Evolutionary conservation across 2,329 filamentous ascomycete genomes (phyloP).

Genomic region (Ceratocystis ficicola): DNA sequence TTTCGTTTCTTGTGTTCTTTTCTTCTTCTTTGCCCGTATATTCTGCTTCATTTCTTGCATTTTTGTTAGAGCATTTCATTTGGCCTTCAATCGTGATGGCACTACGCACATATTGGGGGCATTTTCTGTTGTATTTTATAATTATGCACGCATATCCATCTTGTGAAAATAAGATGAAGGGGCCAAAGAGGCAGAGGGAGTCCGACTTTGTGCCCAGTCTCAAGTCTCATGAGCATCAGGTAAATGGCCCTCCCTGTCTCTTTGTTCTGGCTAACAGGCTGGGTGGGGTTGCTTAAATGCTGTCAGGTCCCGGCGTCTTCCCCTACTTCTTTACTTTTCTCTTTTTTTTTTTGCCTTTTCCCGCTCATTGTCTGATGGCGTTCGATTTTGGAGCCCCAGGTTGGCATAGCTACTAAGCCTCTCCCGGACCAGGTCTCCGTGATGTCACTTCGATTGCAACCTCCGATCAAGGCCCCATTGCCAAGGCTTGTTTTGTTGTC

Average conservation of each 20-base stretch:
- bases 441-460: background rate
- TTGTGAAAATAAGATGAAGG: background rate
- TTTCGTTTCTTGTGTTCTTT: background rate
- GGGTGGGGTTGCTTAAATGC: too few relatives aligned
- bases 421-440: background rate
- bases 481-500: background rate
- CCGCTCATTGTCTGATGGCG: too few relatives aligned
- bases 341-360: too few relatives aligned
- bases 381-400: too few relatives aligned
- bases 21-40: background rate
- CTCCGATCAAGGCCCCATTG: background rate
- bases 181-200: too few relatives aligned
- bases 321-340: too few relatives aligned
- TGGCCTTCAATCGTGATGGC: background rate
- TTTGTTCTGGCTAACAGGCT: too few relatives aligned
- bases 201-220: too few relatives aligned
- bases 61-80: background rate
- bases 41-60: background rate
- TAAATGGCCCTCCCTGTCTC: too few relatives aligned
- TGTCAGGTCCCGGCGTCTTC: too few relatives aligned
- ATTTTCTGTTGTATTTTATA: background rate
- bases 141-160: background rate
- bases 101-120: background rate
- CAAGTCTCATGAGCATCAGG: too few relatives aligned
- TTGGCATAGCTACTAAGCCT: too few relatives aligned